Percentiles rank a stretch among this genome's conserved stretches.
phyloP scores from a whole-genome alignment of 768 basidiomycete genomes.

The Candolleomyces eurysporus region DNA sequence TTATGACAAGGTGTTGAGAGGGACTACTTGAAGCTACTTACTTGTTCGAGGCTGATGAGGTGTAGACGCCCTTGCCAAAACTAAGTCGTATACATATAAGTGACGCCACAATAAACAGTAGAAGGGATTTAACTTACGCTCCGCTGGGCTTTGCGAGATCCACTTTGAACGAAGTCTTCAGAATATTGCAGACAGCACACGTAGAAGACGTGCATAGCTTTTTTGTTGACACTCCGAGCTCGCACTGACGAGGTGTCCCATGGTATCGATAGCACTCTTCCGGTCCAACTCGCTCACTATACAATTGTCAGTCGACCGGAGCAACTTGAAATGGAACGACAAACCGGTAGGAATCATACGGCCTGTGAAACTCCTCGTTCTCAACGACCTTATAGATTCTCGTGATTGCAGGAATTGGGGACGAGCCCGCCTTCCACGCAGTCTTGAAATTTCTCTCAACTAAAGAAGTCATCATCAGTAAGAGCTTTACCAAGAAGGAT shows the following conservation, averaged over 20 bases:
- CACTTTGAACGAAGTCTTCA: conserved; percentile 31
- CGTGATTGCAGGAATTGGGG: conserved; percentile 9
- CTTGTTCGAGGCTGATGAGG: conserved; percentile 30
- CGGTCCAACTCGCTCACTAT: conserved; percentile 18
- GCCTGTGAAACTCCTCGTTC: conserved; percentile 12
- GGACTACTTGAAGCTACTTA: conserved; percentile 11
- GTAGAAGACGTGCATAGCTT: conserved; percentile 19
- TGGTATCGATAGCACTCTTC: conserved; percentile 32
- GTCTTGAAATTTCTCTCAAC: conserved; percentile 15
- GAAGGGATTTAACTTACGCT: background rate
- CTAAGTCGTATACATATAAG: conserved; percentile 7
- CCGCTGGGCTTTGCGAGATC: conserved; percentile 21
- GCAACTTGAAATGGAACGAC: background rate
- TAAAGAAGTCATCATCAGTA: background rate
- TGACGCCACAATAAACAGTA: background rate
- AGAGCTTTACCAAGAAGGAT: background rate
- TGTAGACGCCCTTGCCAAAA: conserved; percentile 28
- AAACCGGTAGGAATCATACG: conserved; percentile 15
- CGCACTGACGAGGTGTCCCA: conserved; percentile 25
- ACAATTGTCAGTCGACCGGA: background rate
- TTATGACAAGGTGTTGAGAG: background rate
- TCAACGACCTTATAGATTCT: conserved; percentile 17
- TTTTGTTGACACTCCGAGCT: conserved; percentile 22
- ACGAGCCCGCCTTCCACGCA: conserved; percentile 10
- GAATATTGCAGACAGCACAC: conserved; percentile 26